These are phyloP conservation scores for Suillus alpinus DNA, from an alignment of 768 basidiomycete species.

Conservation along the genomic window DNA sequence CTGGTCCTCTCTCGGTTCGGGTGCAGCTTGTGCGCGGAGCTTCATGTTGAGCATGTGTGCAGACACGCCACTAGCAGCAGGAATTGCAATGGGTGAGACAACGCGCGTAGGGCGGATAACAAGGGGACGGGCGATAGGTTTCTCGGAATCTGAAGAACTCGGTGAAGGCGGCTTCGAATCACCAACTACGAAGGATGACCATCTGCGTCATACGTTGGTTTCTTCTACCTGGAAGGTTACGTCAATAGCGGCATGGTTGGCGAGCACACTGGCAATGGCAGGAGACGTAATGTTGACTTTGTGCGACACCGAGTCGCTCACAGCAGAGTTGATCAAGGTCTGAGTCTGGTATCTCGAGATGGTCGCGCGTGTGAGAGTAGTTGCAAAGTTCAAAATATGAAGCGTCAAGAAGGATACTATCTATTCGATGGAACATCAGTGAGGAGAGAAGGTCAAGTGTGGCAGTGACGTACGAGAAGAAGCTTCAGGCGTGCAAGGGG, in stretches of 20 bases:
- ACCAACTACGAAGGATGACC: constrained; percentile 26
- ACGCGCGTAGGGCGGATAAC: not conserved
- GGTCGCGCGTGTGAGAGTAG: constrained; percentile 77
- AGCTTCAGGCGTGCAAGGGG: constrained; percentile 88
- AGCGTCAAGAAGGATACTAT: constrained; percentile 89
- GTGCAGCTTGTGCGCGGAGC: constrained; percentile 25
- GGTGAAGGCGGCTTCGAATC: constrained; percentile 8
- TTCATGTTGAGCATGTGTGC: constrained; percentile 33
- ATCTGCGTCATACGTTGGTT: constrained; percentile 9
- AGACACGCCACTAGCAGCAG: constrained; percentile 22
- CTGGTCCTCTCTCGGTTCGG: constrained; percentile 13
- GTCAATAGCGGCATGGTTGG: constrained; percentile 46
- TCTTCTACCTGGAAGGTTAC: constrained; percentile 4
- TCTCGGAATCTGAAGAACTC: constrained; percentile 12
- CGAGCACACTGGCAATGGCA: constrained; percentile 55
- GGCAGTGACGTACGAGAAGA: constrained; percentile 57
- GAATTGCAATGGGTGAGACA: constrained; percentile 21
- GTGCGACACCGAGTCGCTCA: constrained; percentile 26
- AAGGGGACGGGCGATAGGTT: constrained; percentile 13
- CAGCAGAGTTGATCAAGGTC: constrained; percentile 11
- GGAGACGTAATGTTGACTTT: constrained; percentile 73
- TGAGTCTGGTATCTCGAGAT: constrained; percentile 41
- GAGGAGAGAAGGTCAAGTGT: not conserved
- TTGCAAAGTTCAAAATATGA: constrained; percentile 90
- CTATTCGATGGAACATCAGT: constrained; percentile 29